Base-by-base conservation (phyloP, 129 eudicot genomes). In the Artemisia argyi region DNA sequence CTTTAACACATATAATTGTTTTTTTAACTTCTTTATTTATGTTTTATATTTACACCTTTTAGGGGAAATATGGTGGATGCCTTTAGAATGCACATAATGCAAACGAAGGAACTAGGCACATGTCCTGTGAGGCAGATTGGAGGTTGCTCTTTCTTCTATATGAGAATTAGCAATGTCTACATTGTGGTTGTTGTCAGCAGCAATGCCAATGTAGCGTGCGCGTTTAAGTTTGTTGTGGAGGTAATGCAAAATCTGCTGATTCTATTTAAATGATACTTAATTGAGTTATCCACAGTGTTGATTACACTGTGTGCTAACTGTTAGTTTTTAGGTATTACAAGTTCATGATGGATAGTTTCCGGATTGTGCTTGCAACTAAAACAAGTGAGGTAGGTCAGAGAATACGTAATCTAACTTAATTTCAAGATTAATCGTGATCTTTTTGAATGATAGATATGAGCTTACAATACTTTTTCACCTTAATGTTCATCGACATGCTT, bases 61-160 rank as follows among this genome's bases (percentile, higher is more conserved):
- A 93, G 97, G 84, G 98, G 97, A 32, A 93, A 93, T 72, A 93
- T 93, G 98, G 98, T 90, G 69, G 98, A 93, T 84, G 98, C 98
- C 69, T 93, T 93, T 56, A 92, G 98, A 50, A 72, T 80, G 85
- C 97, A 90, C 84, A 90, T 93, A 67, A 90, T 93, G 98, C 98
- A 93, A 85, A 89, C 98, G 44, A 93, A 93, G 76, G 98, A 93
- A 84, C 97, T 90, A 32, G 98, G 98, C 26, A 90, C 92, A 18
- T 93, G 98, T 72, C 97, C 98, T 55, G 98, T 93, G 53, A 77
- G 96, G 62, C 98, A 90, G 76, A 90, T 93, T 72, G 97, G 97
- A 28, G 98, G 98, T 26, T 90, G 98, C 79, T 89, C 98, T 73
- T 93, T 93, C 83, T 86, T 93, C 67, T 93, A 93, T 81, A 93